phyloP scores from a whole-genome alignment of 2,329 filamentous ascomycete species.

The Ophiostoma piceae region DNA sequence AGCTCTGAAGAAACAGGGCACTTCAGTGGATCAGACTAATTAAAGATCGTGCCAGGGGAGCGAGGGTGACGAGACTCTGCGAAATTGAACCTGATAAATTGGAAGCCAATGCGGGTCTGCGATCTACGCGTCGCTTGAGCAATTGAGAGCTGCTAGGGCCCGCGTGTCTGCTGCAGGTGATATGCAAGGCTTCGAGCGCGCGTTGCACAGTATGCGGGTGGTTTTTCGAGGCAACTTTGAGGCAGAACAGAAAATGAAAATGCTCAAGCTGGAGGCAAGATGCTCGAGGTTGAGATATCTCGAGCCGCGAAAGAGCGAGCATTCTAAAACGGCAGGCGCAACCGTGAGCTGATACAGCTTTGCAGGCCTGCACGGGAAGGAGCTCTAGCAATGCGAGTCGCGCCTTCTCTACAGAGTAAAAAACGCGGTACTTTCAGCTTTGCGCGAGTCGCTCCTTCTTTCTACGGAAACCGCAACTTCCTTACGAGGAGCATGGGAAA shows the following conservation, averaged over 20 bases:
- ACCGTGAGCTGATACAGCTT: neutral
- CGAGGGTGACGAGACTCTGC: neutral
- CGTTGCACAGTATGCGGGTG: neutral
- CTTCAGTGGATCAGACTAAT: neutral
- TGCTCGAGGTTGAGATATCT: neutral
- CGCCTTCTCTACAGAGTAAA: neutral
- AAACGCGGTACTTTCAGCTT: conserved; percentile 1
- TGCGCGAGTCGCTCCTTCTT: conserved; percentile 2
- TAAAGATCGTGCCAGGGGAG: neutral
- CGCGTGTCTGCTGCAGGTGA: neutral
- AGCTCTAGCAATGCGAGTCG: neutral
- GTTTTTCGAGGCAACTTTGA: neutral
- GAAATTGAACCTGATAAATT: neutral
- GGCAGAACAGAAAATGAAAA: neutral
- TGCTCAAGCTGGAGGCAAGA: neutral
- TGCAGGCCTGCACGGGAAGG: neutral
- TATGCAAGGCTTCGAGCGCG: conserved; percentile 3
- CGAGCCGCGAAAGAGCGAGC: neutral
- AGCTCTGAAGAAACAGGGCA: neutral
- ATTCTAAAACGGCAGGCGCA: neutral
- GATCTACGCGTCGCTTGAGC: conserved; percentile 19
- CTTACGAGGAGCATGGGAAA: neutral
- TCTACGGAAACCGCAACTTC: neutral
- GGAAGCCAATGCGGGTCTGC: conserved; percentile 19
- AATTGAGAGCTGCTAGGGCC: conserved; percentile 10